phyloP scores from a whole-genome alignment of 148 eudicot genomes.

The Rhododendron simsii region DNA sequence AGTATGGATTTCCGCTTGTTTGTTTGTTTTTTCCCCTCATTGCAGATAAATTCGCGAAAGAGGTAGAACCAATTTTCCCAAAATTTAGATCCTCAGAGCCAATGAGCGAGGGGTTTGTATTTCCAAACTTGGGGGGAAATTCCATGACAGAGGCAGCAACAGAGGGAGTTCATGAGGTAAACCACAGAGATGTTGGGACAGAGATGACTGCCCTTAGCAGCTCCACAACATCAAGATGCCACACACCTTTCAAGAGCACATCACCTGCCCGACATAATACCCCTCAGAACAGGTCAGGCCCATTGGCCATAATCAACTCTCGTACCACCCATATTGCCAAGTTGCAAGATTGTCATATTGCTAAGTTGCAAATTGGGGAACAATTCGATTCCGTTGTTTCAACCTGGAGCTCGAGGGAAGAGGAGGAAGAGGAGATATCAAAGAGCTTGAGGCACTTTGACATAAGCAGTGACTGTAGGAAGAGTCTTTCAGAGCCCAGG shows the following conservation, averaged over 20 bases:
- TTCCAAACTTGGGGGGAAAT: constrained; percentile 36
- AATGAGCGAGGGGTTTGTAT: constrained; percentile 53
- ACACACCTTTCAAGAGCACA: constrained; percentile 59
- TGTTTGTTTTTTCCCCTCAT: neutral
- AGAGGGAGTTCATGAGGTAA: constrained; percentile 37
- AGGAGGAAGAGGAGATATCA: constrained; percentile 88
- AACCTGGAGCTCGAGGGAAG: constrained; percentile 81
- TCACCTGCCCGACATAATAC: constrained; percentile 82
- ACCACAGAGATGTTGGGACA: constrained; percentile 78
- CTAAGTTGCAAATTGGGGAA: constrained; percentile 51
- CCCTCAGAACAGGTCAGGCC: constrained; percentile 65
- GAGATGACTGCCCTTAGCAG: constrained; percentile 91
- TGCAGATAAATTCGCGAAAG: constrained; percentile 79
- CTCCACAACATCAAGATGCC: constrained; percentile 70
- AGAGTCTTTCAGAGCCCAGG: constrained; percentile 58
- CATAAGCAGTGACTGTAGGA: constrained; percentile 39
- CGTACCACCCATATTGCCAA: constrained; percentile 14
- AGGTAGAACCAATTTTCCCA: constrained; percentile 29
- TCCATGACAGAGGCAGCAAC: constrained; percentile 36
- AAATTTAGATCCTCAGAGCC: constrained; percentile 44
- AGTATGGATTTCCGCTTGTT: neutral
- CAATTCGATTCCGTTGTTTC: constrained; percentile 46
- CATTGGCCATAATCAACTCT: constrained; percentile 28
- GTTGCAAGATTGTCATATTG: constrained; percentile 56
- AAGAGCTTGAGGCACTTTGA: constrained; percentile 93